Evolutionary conservation across 2,329 filamentous ascomycete species (phyloP).

Genomic region (Colletotrichum neosansevieriae): DNA sequence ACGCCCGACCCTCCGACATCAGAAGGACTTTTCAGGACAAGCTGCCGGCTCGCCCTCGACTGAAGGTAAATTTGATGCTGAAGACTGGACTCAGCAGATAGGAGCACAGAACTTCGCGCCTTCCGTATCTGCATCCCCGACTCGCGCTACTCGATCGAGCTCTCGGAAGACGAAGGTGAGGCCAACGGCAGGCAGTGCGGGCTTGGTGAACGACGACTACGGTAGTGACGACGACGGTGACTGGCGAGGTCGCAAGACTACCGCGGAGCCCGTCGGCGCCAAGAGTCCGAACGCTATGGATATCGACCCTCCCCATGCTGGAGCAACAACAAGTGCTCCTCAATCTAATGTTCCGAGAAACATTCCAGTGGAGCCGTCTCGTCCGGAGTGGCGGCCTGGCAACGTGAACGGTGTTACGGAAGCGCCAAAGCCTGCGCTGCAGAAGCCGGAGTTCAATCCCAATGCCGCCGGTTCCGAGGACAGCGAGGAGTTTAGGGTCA

Average conservation of each 20-base stretch:
- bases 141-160: slow-evolving; percentile 56
- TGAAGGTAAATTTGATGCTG: slow-evolving; percentile 59
- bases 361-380: slow-evolving; percentile 69
- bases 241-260: slow-evolving; percentile 51
- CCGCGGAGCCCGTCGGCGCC: slow-evolving; percentile 45
- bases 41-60: slow-evolving; percentile 34
- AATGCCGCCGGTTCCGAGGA: slow-evolving; percentile 66
- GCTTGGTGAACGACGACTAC: slow-evolving; percentile 60
- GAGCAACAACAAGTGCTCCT: slow-evolving; percentile 35
- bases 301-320: slow-evolving; percentile 65
- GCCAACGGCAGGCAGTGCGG: slow-evolving; percentile 58
- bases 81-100: slow-evolving; percentile 67
- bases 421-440: slow-evolving; percentile 37
- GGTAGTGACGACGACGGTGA: slow-evolving; percentile 57
- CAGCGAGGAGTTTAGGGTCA: slow-evolving; percentile 65
- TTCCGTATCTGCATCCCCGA: slow-evolving; percentile 57
- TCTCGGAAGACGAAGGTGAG: slow-evolving; percentile 73
- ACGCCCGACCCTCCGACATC: slow-evolving; percentile 43
- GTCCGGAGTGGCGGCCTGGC: slow-evolving; percentile 70
- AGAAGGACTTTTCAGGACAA: slow-evolving; percentile 43
- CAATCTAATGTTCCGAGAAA: slow-evolving; percentile 58
- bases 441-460: slow-evolving; percentile 45
- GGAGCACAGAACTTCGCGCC: slow-evolving; percentile 67
- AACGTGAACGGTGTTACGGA: slow-evolving; percentile 48
- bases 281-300: slow-evolving; percentile 73